phyloP scores from a whole-genome alignment of 345 rosid species.

The Luvunga scandens region DNA sequence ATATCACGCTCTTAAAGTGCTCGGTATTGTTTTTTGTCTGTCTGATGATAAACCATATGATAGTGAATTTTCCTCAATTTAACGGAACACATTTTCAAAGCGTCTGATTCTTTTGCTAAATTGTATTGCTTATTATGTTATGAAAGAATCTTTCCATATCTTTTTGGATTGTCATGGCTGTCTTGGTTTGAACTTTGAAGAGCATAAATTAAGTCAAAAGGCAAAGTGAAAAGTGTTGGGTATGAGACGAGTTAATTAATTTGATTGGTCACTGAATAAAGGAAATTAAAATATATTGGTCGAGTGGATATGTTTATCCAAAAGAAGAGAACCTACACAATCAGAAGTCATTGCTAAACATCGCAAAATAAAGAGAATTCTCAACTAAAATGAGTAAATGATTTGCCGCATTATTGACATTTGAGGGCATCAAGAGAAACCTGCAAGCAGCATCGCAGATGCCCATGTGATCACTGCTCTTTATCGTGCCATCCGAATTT shows the following conservation, averaged over 20 bases:
- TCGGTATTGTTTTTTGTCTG: not conserved
- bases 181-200: not conserved
- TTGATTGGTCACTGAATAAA: not conserved
- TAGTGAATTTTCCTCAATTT: not conserved
- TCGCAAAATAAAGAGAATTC: not conserved
- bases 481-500: not conserved
- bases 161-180: not conserved
- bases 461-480: constrained; percentile 3
- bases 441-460: constrained; percentile 1
- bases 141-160: not conserved
- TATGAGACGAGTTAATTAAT: not conserved
- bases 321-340: not conserved
- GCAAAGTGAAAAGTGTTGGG: not conserved
- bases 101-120: not conserved
- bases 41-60: not conserved
- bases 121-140: not conserved
- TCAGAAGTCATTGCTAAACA: no score
- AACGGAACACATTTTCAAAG: not conserved
- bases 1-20: not conserved
- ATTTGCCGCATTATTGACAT: not conserved
- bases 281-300: not conserved
- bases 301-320: not conserved
- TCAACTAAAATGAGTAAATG: constrained; percentile 1
- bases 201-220: not conserved
- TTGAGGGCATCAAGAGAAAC: not conserved